Conservation (phyloP, 371 early-diverging fungal genomes). For the Lichtheimia ornata region DNA sequence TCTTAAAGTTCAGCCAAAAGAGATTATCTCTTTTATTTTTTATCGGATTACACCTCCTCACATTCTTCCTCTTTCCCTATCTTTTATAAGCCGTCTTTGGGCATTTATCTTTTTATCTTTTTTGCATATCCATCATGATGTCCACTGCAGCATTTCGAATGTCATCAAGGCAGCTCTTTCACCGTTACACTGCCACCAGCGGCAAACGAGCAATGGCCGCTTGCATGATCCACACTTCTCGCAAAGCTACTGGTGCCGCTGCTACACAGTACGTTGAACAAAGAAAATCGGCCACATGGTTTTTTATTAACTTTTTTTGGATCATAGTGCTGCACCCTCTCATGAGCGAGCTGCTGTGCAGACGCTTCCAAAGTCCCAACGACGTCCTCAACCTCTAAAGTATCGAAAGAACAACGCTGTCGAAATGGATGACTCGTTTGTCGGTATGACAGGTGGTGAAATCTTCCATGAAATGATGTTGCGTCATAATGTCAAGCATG, state of each 20-base stretch:
- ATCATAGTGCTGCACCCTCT: conserved; percentile 13
- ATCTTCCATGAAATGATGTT: conserved; percentile 99
- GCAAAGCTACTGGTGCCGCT: conserved; percentile 25
- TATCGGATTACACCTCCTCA: conserved; percentile 1
- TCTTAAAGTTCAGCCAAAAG: conserved; percentile 6
- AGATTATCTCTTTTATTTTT: conserved; percentile 12
- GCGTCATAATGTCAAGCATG: conserved; percentile 86
- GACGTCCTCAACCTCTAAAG: conserved; percentile 29
- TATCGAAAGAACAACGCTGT: conserved; percentile 14
- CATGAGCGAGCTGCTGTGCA: conserved; percentile 15
- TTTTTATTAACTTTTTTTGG: neutral
- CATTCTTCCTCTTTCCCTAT: conserved; percentile 4
- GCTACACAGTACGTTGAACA: conserved; percentile 16
- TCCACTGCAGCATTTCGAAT: conserved; percentile 17
- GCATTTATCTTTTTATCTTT: neutral
- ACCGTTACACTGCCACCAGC: conserved; percentile 8
- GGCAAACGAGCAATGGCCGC: conserved; percentile 20
- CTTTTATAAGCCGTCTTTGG: neutral
- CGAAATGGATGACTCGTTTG: conserved; percentile 72
- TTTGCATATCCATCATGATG: conserved; percentile 12
- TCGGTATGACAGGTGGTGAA: conserved; percentile 97
- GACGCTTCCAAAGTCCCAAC: neutral
- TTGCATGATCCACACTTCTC: conserved; percentile 28
- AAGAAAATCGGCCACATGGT: neutral
- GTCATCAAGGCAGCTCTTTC: conserved; percentile 25